These are phyloP conservation scores for Microascus cirrosus DNA, from an alignment of 2,329 filamentous ascomycete species.

Conservation along the genomic window DNA sequence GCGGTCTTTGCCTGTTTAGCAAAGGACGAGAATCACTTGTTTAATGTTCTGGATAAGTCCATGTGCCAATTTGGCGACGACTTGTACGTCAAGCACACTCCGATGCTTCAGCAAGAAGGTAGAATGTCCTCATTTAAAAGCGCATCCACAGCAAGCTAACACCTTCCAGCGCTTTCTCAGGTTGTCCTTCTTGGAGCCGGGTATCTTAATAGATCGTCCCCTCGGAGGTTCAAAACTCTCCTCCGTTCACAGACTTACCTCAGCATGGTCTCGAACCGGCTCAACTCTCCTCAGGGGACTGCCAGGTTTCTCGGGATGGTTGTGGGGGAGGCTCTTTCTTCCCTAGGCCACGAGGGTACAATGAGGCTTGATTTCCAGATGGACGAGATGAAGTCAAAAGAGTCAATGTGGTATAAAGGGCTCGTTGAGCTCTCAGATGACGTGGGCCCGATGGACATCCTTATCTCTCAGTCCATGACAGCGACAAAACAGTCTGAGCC, in stretches of 20 bases:
- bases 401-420: slow-evolving; percentile 64
- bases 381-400: slow-evolving; percentile 62
- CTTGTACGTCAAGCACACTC: slow-evolving; percentile 75
- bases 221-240: slow-evolving; percentile 55
- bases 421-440: slow-evolving; percentile 53
- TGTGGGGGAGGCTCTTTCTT: slow-evolving; percentile 62
- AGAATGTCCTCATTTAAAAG: slow-evolving; percentile 11
- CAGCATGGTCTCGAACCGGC: slow-evolving; percentile 70
- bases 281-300: slow-evolving; percentile 63
- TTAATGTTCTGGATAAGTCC: slow-evolving; percentile 52
- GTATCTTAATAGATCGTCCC: slow-evolving; percentile 56
- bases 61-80: slow-evolving; percentile 72
- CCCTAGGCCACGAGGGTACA: slow-evolving; percentile 54
- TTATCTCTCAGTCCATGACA: slow-evolving; percentile 10
- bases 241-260: slow-evolving; percentile 65
- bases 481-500: slow-evolving; percentile 1
- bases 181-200: slow-evolving; percentile 67
- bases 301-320: slow-evolving; percentile 81
- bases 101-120: slow-evolving; percentile 85
- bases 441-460: slow-evolving; percentile 46
- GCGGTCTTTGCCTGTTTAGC: slow-evolving; percentile 50
- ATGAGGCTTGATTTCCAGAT: slow-evolving; percentile 74
- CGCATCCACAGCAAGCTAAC: slow-evolving; percentile 11
- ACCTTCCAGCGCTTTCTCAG: slow-evolving; percentile 60
- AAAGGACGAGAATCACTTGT: slow-evolving; percentile 37